Base-by-base conservation (phyloP, 768 basidiomycete genomes). In the Lentinula sp. region DNA sequence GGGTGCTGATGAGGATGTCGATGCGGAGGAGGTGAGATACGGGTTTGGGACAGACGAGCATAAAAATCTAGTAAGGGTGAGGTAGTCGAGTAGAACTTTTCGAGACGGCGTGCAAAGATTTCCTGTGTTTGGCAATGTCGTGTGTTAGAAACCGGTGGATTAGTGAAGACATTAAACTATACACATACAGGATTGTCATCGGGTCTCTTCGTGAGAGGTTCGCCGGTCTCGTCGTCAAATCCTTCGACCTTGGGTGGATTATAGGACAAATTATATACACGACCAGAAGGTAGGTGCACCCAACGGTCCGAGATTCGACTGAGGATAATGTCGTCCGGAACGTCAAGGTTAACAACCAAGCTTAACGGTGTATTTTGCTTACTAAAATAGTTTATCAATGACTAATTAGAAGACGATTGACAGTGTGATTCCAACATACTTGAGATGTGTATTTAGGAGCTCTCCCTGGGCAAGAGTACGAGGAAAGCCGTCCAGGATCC, bases 401-500 rank as follows among this genome's bases (percentile, higher is more conserved):
- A 15, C 6, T 49, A 18, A 45, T 59, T 5, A 13, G 13, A 39
- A 39, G 49, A 62, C 37, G 37, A 57, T 51, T 39, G 18, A 58
- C 40, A 42, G 23, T 31, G 40, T 63, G 32, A 45, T 28, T 28
- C 13, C 15, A 39, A 71, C 83, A 42, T 65, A 89, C 89, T 80
- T 80, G 56, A 95, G 82, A 71, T 92, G 84, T 18, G 78, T 75
- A 73, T 95, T 89, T 8, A 96, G 79, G 49, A 93, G 77, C 70
- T 84, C 77, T 3, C 88, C 93, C 71, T 96, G 94, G n/a, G 80
- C 84, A 1, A 93, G 74, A 10, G 93, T 96, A 40, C 94, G 86
- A 56, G 95, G 95, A 68, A 96, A 95, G 32, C 95, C 95, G 65
- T 96, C 95, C 48, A 95, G 72, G 64, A 96, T 89, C 94, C 94